phyloP scores from a whole-genome alignment of 257 asterid species.

The Cruciata laevipes region DNA sequence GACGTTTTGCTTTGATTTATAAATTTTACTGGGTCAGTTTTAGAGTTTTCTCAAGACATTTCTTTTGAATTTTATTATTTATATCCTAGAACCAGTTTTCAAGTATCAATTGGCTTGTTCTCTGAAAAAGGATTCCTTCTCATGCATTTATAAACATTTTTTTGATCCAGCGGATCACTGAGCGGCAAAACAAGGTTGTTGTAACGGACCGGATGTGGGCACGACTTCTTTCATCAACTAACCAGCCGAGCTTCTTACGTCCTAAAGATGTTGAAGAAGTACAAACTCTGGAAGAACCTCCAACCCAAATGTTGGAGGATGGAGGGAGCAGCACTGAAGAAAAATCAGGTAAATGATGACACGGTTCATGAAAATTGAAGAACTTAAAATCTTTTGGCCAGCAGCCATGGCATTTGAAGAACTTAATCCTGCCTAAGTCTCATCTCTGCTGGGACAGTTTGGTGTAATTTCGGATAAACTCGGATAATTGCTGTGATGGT shows the following conservation, averaged over 20 bases:
- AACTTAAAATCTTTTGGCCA: conserved; percentile 2
- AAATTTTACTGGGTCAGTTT: not conserved
- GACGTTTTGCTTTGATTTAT: not conserved
- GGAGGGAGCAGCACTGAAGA: conserved; percentile 13
- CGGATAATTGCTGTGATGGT: conserved; percentile 30
- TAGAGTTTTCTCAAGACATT: not conserved
- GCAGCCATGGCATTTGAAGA: conserved; percentile 15
- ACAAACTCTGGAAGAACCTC: conserved; percentile 9
- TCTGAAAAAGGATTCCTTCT: not conserved
- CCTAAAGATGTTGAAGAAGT: conserved; percentile 17
- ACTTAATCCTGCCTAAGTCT: conserved; percentile 9
- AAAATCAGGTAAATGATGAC: conserved; percentile 24
- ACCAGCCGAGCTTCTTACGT: conserved; percentile 42
- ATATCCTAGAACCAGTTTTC: not conserved
- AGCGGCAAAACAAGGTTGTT: conserved; percentile 42
- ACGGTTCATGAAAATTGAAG: conserved; percentile 18
- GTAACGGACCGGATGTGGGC: conserved; percentile 54
- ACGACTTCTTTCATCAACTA: conserved; percentile 49
- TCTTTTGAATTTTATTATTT: not conserved
- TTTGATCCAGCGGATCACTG: conserved; percentile 35
- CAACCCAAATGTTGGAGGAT: conserved; percentile 21
- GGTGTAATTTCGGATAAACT: conserved; percentile 24
- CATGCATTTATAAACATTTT: not conserved
- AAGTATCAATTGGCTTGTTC: not conserved
- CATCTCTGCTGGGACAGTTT: conserved; percentile 13